Base-by-base conservation (phyloP, 352 stramenopile genomes). In the Phytophthora sp. region DNA sequence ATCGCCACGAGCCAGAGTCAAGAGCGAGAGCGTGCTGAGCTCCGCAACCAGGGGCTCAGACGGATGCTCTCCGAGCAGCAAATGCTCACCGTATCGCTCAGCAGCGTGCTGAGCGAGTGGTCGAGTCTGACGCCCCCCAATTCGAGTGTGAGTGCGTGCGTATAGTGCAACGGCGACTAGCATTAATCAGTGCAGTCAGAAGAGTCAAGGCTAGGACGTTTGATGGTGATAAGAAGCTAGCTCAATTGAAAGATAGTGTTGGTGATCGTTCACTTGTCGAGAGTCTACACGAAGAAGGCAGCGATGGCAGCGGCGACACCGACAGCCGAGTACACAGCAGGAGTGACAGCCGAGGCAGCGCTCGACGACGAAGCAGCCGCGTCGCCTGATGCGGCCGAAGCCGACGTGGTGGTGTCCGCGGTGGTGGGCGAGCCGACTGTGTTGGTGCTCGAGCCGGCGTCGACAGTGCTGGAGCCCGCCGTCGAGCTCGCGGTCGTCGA, bases 221-320 rank as follows among this genome's bases (percentile, higher is more conserved):
- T 57, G 39, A 57, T n/a, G 32, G 21, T 24, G 34, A 28, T 23
- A 21, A 35, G 2, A 17, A 13, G 13, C 48, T 26, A 30, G 15
- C 11, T 54, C 12, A 30, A 54, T 10, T 50, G 18, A 17, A 59
- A 24, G 51, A 59, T 51, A 10, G 21, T 61, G 21, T 46, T 61
- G 37, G 45, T 59, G 32, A 52, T n/a, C 15, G 27, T 41, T 39
- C 18, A 31, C 46, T 62, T 17, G 28, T 42, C 17, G n/a, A 38
- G 13, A 42, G 32, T 63, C 51, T 72, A 72, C 21, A 68, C 4
- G 50, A 68, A 60, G 63, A 58, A 72, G 9, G 50, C 24, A 10
- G 41, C 63, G 8, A 72, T 18, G 11, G 50, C 35, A 51, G 56
- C 26, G 17, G 45, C 42, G 7, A 62, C 41, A 15, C 56, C 49